A percentile compares a stretch with the other conserved stretches of the same genome.
Conservation (phyloP, 2,329 filamentous ascomycete genomes). For the Graphilbum fragrans region DNA sequence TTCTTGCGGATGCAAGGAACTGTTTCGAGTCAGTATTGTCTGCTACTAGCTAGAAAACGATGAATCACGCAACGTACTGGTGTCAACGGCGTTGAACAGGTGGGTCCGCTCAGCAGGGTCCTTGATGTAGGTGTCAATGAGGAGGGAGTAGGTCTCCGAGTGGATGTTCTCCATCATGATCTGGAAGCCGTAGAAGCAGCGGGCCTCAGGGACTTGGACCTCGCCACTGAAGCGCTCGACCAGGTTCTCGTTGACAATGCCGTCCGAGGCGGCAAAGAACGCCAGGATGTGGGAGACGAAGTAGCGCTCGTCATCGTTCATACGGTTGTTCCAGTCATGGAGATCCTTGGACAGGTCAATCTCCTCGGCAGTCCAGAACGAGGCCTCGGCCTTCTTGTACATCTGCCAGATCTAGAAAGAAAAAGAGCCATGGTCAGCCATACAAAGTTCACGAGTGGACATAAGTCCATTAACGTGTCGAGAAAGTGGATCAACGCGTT, state of each 20-base stretch:
- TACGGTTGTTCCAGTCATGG: conserved; percentile 96
- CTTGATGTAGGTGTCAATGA: conserved; percentile 99
- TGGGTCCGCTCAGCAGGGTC: conserved; percentile 88
- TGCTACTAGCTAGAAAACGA: conserved; percentile 10
- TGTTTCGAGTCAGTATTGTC: conserved; percentile 28
- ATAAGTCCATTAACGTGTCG: conserved; percentile 56
- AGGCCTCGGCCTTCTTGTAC: conserved; percentile 99
- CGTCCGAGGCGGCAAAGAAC: conserved; percentile 97
- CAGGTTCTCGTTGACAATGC: conserved; percentile 99
- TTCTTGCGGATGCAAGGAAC: conserved; percentile 97
- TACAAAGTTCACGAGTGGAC: conserved; percentile 9
- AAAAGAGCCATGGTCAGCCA: conserved; percentile 11
- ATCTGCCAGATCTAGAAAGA: conserved; percentile 87
- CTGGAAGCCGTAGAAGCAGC: conserved; percentile 99
- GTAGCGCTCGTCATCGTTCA: conserved; percentile 95
- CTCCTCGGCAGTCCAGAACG: conserved; percentile 99
- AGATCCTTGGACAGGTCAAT: conserved; percentile 98
- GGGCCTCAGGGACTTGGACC: conserved; percentile 93
- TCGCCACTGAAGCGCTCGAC: conserved; percentile 95
- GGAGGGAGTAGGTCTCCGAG: conserved; percentile 96
- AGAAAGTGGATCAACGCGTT: conserved; percentile 23
- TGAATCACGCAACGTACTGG: conserved; percentile 47
- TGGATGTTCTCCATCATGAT: conserved; percentile 99
- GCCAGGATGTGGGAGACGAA: conserved; percentile 98
- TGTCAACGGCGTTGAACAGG: conserved; percentile 97